phyloP scores from a whole-genome alignment of 2,329 filamentous ascomycete species.

The Cladosporium sp. region DNA sequence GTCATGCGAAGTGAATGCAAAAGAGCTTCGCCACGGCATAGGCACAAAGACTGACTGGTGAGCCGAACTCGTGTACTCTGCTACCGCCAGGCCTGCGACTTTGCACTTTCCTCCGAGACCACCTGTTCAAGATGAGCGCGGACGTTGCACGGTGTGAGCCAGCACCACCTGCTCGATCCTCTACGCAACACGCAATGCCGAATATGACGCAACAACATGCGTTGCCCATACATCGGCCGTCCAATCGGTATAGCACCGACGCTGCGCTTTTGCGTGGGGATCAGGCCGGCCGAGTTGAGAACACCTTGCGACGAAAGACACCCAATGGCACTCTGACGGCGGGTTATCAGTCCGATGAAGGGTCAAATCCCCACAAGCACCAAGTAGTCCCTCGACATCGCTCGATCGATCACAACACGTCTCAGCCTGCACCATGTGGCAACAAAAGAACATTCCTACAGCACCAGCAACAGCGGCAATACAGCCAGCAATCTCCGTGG shows the following conservation, averaged over 20 bases:
- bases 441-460: slow-evolving; percentile 28
- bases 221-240: slow-evolving; percentile 27
- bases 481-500: slow-evolving; percentile 13
- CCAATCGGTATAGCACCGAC: slow-evolving; percentile 16
- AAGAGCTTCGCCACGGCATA: slow-evolving; percentile 33
- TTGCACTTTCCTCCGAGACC: slow-evolving; percentile 9
- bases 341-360: slow-evolving; percentile 69
- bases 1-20: slow-evolving; percentile 28
- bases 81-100: slow-evolving; percentile 11
- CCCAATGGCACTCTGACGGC: slow-evolving; percentile 89
- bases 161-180: slow-evolving; percentile 11
- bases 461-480: slow-evolving; percentile 29
- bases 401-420: slow-evolving; percentile 37
- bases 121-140: slow-evolving; percentile 25
- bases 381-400: slow-evolving; percentile 62
- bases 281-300: slow-evolving; percentile 48
- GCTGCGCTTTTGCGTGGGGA: slow-evolving; percentile 20
- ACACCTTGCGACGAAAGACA: slow-evolving; percentile 85
- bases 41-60: slow-evolving; percentile 30
- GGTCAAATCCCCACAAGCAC: slow-evolving; percentile 61
- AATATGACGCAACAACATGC: slow-evolving; percentile 28
- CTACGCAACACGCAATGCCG: slow-evolving; percentile 22
- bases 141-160: slow-evolving; percentile 22
- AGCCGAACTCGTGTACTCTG: slow-evolving; percentile 20
- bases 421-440: slow-evolving; percentile 16